A percentile compares a stretch with the other conserved stretches of the same genome.
Evolutionary conservation across 495 filamentous ascomycete species (phyloP).

Genomic region (Aspergillus baeticus): DNA sequence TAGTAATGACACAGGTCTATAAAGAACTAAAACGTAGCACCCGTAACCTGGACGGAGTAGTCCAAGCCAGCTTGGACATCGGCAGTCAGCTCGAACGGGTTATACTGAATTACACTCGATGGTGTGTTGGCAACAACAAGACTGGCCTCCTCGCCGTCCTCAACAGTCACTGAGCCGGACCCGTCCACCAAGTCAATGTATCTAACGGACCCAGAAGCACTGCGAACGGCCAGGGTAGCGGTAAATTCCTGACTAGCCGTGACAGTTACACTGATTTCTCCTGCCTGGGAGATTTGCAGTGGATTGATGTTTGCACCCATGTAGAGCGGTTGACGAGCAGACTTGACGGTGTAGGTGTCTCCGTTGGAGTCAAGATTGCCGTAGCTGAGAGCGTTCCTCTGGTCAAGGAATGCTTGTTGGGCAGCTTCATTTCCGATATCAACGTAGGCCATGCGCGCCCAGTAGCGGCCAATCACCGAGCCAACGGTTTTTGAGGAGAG

Average conservation of each 20-base stretch:
- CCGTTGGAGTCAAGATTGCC: constrained; percentile 6
- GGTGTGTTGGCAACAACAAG: constrained; percentile 15
- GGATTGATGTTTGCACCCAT: constrained; percentile 17
- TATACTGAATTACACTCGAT: background rate
- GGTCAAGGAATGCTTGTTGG: constrained; percentile 5
- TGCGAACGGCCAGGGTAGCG: constrained; percentile 9
- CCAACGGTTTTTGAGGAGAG: background rate
- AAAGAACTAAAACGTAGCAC: background rate
- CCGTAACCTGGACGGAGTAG: constrained; percentile 10
- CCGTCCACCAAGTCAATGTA: constrained; percentile 8
- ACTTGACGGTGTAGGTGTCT: constrained; percentile 8
- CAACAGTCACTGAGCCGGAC: background rate
- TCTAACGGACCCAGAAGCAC: background rate
- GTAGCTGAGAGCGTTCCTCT: constrained; percentile 5
- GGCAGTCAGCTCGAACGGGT: constrained; percentile 4
- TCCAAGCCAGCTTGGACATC: constrained; percentile 9
- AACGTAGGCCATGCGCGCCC: constrained; percentile 17
- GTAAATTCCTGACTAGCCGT: background rate
- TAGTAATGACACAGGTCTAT: too few relatives aligned
- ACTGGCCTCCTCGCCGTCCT: constrained; percentile 10
- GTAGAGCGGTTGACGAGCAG: constrained; percentile 6
- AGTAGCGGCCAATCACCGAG: constrained; percentile 11
- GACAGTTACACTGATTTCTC: constrained; percentile 3
- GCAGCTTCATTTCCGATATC: constrained; percentile 11
- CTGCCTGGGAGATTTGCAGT: background rate